Conservation (phyloP, 2,329 filamentous ascomycete species). For the Coniochaeta ligniaria region DNA sequence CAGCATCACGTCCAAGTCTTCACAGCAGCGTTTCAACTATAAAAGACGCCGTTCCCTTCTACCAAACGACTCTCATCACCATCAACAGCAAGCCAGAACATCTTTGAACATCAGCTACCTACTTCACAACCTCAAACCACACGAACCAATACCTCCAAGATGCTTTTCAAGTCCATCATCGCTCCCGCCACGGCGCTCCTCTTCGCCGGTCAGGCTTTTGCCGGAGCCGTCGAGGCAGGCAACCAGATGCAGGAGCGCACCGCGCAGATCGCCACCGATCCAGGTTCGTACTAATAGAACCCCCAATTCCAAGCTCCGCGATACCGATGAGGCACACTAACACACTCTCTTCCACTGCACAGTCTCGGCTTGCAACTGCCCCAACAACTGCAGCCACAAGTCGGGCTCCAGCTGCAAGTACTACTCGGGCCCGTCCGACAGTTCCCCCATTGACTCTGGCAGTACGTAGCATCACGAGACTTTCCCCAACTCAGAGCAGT, state of each 20-base stretch:
- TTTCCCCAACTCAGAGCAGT: too few species aligned
- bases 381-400: neutral
- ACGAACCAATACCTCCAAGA: neutral
- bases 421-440: neutral
- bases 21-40: neutral
- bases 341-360: neutral
- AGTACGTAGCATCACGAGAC: neutral
- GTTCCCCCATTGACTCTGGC: neutral
- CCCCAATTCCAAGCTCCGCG: too few species aligned
- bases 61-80: neutral
- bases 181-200: neutral
- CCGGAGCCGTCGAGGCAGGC: neutral
- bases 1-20: neutral
- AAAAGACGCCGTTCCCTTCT: neutral
- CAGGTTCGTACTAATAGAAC: neutral
- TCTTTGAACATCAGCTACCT: neutral
- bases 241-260: neutral
- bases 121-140: neutral
- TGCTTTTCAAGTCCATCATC: neutral
- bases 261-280: neutral
- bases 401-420: neutral
- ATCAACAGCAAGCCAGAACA: neutral
- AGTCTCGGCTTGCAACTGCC: conserved; percentile 1
- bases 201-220: neutral
- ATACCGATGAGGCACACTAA: too few species aligned